These are phyloP conservation scores for Kalaharituber pfeilii DNA, from an alignment of 2,329 filamentous ascomycete genomes.

Conservation along the genomic window DNA sequence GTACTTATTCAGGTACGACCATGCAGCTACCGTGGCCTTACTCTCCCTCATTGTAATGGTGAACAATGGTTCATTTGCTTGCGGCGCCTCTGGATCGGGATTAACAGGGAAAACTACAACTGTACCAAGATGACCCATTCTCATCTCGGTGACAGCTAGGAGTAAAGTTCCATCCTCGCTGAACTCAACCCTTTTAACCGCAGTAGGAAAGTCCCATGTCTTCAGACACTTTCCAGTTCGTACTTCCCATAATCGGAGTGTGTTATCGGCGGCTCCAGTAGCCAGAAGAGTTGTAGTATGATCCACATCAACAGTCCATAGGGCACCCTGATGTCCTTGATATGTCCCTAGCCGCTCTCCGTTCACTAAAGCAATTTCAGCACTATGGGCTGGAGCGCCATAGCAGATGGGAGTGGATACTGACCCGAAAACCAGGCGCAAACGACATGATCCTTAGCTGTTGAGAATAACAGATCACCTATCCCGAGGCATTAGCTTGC, in stretches of 20 bases:
- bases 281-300: conserved; percentile 82
- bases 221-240: conserved; percentile 84
- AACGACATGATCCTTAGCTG: conserved; percentile 88
- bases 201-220: conserved; percentile 93
- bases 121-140: conserved; percentile 86
- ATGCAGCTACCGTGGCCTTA: conserved; percentile 94
- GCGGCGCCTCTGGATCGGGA: conserved; percentile 63
- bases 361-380: conserved; percentile 37
- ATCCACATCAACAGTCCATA: conserved; percentile 97
- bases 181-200: conserved; percentile 96
- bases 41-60: conserved; percentile 87
- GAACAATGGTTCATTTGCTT: conserved; percentile 64
- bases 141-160: conserved; percentile 93
- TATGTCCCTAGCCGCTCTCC: conserved; percentile 95
- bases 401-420: background rate
- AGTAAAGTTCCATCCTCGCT: conserved; percentile 80
- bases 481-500: conserved; percentile 7
- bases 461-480: conserved; percentile 85
- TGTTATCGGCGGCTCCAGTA: conserved; percentile 94
- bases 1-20: conserved; percentile 85
- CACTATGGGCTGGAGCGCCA: background rate
- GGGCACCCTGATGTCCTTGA: conserved; percentile 87
- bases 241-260: conserved; percentile 91
- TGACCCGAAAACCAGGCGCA: conserved; percentile 70
- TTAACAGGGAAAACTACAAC: conserved; percentile 86